Evolutionary conservation across 768 basidiomycete species (phyloP), one percentile per base, ranked within the genome.

Genomic region (Boletus coccyginus): DNA sequence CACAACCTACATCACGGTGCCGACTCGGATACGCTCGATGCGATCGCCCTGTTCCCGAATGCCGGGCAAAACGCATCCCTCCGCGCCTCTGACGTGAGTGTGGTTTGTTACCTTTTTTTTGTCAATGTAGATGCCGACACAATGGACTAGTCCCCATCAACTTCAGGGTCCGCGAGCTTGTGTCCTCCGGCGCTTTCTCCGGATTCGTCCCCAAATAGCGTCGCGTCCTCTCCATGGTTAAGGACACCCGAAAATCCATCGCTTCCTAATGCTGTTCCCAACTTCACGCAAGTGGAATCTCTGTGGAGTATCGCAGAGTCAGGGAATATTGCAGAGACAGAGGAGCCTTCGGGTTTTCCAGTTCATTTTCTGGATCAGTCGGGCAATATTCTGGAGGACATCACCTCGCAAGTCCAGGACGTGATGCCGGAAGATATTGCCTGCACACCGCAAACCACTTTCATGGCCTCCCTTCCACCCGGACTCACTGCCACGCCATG

Each of bases 381-480:
- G 0, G 60, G 60, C 3, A 48, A 61, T 17, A 45, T n/a, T 29
- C 57, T 68, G 0, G 64, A 64, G 13, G 64, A 66, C 10, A 17
- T 56, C n/a, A 36, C 49, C 0, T 58, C 50, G 3, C 55, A 58
- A 24, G 17, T 54, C 0, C 50, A 53, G 9, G 42, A 56, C 0
- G 5, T 66, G 13, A 57, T 59, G 56, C 61, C 29, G 0, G 68
- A 69, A 10, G 70, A 72, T 1, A 56, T 69, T 0, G 68, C 61
- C 0, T 68, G 65, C 4, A 39, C 57, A 0, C 62, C 62, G 0
- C 55, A 57, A 38, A 14, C 24, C 11, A 16, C 27, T 5, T 27
- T 41, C 1, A 46, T 56, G 8, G 8, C 41, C 11, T 36, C 39
- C 31, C 36, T 40, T 42, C 35, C 55, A 21, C 9, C 11, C 4